Evolutionary conservation across 257 asterid species (phyloP).

Genomic region (Solanum microdontum): DNA sequence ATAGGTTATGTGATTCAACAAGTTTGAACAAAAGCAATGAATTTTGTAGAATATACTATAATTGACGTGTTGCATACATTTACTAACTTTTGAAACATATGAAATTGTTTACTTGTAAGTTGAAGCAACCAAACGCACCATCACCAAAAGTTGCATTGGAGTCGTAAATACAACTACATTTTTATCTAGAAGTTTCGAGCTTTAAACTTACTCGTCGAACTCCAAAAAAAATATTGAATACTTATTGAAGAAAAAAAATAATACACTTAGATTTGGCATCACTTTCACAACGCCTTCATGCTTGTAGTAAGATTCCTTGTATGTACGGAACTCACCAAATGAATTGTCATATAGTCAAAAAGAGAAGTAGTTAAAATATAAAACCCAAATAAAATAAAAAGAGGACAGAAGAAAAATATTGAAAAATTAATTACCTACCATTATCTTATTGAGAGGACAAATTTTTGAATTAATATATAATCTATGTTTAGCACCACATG

Average conservation of each 20-base stretch:
- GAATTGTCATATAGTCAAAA: background rate
- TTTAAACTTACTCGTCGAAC: too few relatives aligned
- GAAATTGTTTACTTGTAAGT: background rate
- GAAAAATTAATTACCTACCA: background rate
- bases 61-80: background rate
- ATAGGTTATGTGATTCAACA: background rate
- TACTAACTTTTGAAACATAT: background rate
- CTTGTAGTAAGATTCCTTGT: background rate
- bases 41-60: background rate
- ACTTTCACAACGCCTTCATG: background rate
- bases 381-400: background rate
- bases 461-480: background rate
- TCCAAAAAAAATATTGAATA: too few relatives aligned
- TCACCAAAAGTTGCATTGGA: background rate
- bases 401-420: background rate
- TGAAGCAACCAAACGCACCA: background rate
- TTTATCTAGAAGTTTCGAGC: background rate
- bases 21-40: background rate
- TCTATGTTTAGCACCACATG: background rate
- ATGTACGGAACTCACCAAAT: background rate
- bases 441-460: background rate
- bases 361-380: background rate
- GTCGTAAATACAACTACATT: background rate
- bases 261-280: background rate
- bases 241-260: background rate